Evolutionary conservation across 208 protist species (phyloP).

Genomic region (Acanthamoeba healyi): DNA sequence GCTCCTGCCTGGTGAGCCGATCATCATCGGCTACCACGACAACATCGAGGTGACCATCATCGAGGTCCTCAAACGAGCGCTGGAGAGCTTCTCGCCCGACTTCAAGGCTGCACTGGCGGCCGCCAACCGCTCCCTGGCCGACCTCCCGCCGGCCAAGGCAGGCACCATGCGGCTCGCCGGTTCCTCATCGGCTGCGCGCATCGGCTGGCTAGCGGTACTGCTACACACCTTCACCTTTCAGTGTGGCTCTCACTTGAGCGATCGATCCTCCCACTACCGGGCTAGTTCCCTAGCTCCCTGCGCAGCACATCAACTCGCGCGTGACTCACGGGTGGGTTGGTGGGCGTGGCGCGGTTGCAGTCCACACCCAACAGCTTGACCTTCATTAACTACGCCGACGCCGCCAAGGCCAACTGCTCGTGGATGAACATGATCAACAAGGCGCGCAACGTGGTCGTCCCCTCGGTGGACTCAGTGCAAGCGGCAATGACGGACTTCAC

Average conservation of each 20-base stretch:
- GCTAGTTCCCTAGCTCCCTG: too few relatives aligned
- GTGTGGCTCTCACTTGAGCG: too few relatives aligned
- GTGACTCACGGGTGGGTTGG: too few relatives aligned
- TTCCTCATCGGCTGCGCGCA: too few relatives aligned
- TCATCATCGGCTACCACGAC: background rate
- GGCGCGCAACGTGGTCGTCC: background rate
- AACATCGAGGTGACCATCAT: background rate
- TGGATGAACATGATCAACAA: slow-evolving; percentile 47
- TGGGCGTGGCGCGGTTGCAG: too few relatives aligned
- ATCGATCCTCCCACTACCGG: background rate
- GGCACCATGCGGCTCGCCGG: too few relatives aligned
- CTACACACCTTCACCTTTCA: too few relatives aligned
- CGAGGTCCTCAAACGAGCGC: background rate
- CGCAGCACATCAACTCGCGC: too few relatives aligned
- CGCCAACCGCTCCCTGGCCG: background rate
- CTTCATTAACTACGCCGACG: background rate
- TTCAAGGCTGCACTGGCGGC: background rate
- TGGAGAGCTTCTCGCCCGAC: background rate
- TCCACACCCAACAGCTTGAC: background rate
- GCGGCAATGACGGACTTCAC: slow-evolving; percentile 29
- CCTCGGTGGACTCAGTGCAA: background rate
- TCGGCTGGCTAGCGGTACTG: too few relatives aligned
- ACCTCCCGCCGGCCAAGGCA: background rate
- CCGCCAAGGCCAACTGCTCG: background rate
- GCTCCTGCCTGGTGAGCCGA: background rate